phyloP scores from a whole-genome alignment of 768 basidiomycete species.

The Hemileccinum rubropunctum region DNA sequence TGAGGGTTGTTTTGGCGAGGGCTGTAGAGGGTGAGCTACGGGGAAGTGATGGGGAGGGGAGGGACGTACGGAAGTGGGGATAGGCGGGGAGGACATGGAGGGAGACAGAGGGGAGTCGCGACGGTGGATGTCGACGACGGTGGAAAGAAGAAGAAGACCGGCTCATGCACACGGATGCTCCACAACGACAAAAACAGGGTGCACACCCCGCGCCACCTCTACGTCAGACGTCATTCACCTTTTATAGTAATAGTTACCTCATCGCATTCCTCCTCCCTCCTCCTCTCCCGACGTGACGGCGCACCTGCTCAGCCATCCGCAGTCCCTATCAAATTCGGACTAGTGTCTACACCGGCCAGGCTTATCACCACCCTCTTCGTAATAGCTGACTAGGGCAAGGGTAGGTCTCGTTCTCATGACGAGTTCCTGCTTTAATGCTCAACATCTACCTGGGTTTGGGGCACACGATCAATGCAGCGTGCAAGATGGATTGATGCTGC shows the following conservation, averaged over 20 bases:
- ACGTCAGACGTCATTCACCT: slow-evolving; percentile 33
- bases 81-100: slow-evolving; percentile 17
- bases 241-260: slow-evolving; percentile 9
- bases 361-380: too few species aligned
- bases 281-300: neutral
- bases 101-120: neutral
- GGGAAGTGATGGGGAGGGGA: neutral
- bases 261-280: neutral
- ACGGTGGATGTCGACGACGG: neutral
- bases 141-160: slow-evolving; percentile 9
- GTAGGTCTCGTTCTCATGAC: too few species aligned
- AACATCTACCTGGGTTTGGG: too few species aligned
- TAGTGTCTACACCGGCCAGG: too few species aligned
- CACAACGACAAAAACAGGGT: slow-evolving; percentile 37
- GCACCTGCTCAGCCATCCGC: neutral
- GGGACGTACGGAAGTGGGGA: slow-evolving; percentile 5
- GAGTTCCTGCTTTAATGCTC: too few species aligned
- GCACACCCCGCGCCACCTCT: slow-evolving; percentile 30
- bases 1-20: slow-evolving; percentile 1
- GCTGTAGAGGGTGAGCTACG: slow-evolving; percentile 8
- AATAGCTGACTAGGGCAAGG: too few species aligned
- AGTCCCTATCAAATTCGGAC: too few species aligned
- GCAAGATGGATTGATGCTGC: too few species aligned
- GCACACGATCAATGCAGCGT: too few species aligned
- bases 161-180: slow-evolving; percentile 32